Percentiles rank a stretch among this genome's conserved stretches.
phyloP scores from a whole-genome alignment of 1,139 yeast genomes.

The Candida glucosophila region DNA sequence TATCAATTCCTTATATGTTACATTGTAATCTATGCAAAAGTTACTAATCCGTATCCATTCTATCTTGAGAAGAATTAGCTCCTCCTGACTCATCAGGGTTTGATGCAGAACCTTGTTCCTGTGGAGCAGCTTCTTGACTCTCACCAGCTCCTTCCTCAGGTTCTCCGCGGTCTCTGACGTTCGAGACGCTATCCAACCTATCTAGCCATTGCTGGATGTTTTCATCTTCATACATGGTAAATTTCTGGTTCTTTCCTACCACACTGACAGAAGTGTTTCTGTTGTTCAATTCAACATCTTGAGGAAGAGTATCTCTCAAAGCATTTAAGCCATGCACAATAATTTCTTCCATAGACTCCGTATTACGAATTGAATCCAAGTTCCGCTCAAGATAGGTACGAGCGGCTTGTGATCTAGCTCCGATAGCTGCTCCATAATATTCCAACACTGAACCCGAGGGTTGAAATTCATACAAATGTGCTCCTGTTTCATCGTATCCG shows the following conservation, averaged over 20 bases:
- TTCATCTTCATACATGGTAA: conserved; percentile 79
- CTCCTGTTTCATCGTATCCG: conserved; percentile 93
- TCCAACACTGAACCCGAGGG: conserved; percentile 94
- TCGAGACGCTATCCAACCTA: conserved; percentile 52
- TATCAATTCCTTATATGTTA: conserved; percentile 1
- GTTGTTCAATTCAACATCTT: conserved; percentile 81
- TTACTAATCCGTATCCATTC: conserved; percentile 49
- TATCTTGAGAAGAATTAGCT: conserved; percentile 17
- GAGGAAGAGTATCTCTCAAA: conserved; percentile 85
- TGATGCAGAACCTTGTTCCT: conserved; percentile 6
- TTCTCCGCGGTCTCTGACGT: conserved; percentile 37
- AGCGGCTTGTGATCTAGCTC: conserved; percentile 95
- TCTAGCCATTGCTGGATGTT: conserved; percentile 76
- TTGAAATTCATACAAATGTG: conserved; percentile 90
- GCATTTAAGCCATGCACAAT: conserved; percentile 86
- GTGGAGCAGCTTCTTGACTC: conserved; percentile 5
- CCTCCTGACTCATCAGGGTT: too few relatives aligned
- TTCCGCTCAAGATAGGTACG: conserved; percentile 90
- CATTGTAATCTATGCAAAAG: background rate
- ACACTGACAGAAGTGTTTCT: conserved; percentile 86
- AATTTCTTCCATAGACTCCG: conserved; percentile 60
- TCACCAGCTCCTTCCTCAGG: conserved; percentile 21
- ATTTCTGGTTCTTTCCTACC: conserved; percentile 73
- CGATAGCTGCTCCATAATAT: conserved; percentile 90
- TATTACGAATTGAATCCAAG: conserved; percentile 53